phyloP scores from a whole-genome alignment of 106 monocot species.

The Chionographis japonica region DNA sequence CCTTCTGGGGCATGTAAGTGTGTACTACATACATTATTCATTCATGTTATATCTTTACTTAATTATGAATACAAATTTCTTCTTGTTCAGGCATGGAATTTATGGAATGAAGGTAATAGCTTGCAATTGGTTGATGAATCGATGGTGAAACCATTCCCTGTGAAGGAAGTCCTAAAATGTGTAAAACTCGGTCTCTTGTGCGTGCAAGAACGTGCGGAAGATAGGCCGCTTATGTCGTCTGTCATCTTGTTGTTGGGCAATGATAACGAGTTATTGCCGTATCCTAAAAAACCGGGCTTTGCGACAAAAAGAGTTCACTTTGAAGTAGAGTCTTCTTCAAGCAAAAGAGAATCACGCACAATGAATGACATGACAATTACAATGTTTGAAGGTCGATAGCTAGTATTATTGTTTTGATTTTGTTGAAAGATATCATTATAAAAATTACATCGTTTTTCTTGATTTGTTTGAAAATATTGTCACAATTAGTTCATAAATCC shows the following conservation, averaged over 20 bases:
- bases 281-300: constrained; percentile 13
- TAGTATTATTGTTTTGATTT: too few species aligned
- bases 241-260: constrained; percentile 8
- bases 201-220: constrained; percentile 12
- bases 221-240: constrained; percentile 11
- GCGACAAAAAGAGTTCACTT: not conserved
- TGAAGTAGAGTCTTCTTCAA: constrained; percentile 2
- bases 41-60: not conserved
- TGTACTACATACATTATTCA: too few species aligned
- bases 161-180: constrained; percentile 8
- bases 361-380: not conserved
- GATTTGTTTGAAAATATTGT: too few species aligned
- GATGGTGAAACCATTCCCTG: not conserved
- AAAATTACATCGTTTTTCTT: too few species aligned
- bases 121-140: constrained; percentile 10
- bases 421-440: too few species aligned
- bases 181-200: constrained; percentile 16
- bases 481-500: too few species aligned
- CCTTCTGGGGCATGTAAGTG: too few species aligned
- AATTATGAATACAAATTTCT: not conserved
- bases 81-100: constrained; percentile 11
- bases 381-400: constrained; percentile 7
- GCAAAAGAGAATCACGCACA: not conserved
- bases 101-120: constrained; percentile 10
- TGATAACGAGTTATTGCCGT: not conserved